These are phyloP conservation scores for Pleurotus djamor DNA, from an alignment of 768 basidiomycete genomes.

Conservation along the genomic window DNA sequence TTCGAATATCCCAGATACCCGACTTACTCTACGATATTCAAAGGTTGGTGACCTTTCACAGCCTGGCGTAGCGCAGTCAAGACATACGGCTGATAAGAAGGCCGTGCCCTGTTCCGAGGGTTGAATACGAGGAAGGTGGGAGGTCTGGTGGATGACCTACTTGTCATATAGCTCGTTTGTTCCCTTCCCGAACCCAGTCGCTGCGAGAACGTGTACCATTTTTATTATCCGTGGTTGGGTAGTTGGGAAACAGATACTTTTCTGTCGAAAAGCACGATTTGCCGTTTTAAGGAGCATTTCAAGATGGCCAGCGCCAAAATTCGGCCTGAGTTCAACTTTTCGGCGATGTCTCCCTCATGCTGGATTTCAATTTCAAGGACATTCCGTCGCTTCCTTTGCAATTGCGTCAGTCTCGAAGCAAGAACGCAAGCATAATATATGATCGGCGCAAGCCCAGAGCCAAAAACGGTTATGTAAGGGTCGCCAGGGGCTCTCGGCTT, in stretches of 20 bases:
- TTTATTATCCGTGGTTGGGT: background rate
- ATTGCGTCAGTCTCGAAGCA: no score
- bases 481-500: background rate
- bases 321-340: no score
- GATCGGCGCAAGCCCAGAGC: no score
- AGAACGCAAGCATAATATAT: no score
- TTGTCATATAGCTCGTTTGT: conserved; percentile 84
- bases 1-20: background rate
- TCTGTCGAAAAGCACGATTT: no score
- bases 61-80: conserved; percentile 58
- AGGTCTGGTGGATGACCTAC: conserved; percentile 26
- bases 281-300: no score
- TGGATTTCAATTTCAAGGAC: no score
- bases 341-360: no score
- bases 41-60: conserved; percentile 29
- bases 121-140: no score
- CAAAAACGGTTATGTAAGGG: background rate
- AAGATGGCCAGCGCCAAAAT: no score
- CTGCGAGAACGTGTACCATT: conserved; percentile 64
- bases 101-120: conserved; percentile 58
- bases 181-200: conserved; percentile 70
- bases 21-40: conserved; percentile 73
- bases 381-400: no score
- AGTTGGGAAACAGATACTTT: no score
- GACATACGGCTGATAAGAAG: conserved; percentile 72